Evolutionary conservation across 106 monocot genomes (phyloP), one percentile per base, ranked within the genome.

Genomic region (Iris macrosiphon): DNA sequence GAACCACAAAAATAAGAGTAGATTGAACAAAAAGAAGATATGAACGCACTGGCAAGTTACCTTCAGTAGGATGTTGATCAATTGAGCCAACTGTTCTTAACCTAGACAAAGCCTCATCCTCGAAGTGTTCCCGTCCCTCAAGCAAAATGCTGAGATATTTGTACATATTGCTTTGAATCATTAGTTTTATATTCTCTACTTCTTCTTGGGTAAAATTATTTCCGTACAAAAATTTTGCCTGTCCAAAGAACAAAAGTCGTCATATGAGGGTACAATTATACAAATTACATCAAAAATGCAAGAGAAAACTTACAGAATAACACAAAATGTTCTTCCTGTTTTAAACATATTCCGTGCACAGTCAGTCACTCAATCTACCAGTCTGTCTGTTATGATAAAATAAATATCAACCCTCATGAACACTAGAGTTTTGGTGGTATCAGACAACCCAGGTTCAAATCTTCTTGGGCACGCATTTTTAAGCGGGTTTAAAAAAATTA

Each of bases 111-210:
- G 68, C 77, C 47, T 81, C 90, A 66, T 91, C 90, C 72, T 91
- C 85, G 72, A 91, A 91, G 32, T 63, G 71, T 37, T 91, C 90
- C 31, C 90, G 76, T 13, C 81, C 90, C 45, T 91, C 85, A 26
- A 91, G 78, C 53, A 91, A 75, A 69, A 91, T 70, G 51, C 90
- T 81, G 6, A 91, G 75, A 50, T 91, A 91, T 44, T 81, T 91
- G 68, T 79, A 91, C 75, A 85, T 85, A 52, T 91, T 91, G 65
- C 81, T 85, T 68, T 85, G 90, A 28, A 91, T 91, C 81, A 85
- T 85, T 45, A 85, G 24, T 60, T 85, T 91, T 18, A 85, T 85
- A 18, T 73, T 52, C 15, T 85, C 71, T 20, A 69, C 68, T 66
- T 91, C 85, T 66, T 91, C 85, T 33, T 43, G 57, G 18, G 75